Base-by-base conservation (phyloP, 2,329 filamentous ascomycete species). In the Xylariales sp. region DNA sequence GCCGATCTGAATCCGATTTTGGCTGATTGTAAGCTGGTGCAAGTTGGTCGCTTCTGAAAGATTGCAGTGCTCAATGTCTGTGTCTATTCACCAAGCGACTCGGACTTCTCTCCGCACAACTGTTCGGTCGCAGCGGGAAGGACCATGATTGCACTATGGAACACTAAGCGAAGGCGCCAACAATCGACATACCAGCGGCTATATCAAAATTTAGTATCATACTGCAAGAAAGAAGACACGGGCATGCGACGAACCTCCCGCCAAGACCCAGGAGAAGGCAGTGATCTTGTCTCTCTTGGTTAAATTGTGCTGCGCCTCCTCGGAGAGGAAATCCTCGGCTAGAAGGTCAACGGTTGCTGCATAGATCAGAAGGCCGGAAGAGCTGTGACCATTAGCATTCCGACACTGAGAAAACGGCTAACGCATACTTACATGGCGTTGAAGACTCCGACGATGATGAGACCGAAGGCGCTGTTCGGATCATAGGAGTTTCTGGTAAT, bases 401-500 rank as follows among this genome's bases (percentile, higher is more conserved):
- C 7, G 15, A 21, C 18, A 19, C 2, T 7, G 11, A 14, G 12
- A 18, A 12, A 5, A 14, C 14, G 9, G 9, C 4, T 14, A 11
- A 16, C 10, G 3, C n/a, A 14, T 15, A 62, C 71, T 62, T 57
- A 76, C 68, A 84, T 82, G 19, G 80, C 77, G 51, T 84, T 84
- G 60, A 82, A 83, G 1, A 78, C 58, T 33, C 80, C 80, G 9
- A 83, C 78, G 37, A 83, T 72, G 44, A 84, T 79, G 20, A 84
- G 57, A 22, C 78, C 80, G 43, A 82, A 76, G 7, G 78, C 78
- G 42, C 77, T 80, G 45, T 79, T 71, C 0, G 79, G 79, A 43
- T 83, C 78, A 47, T 83, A 84, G 3, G 68, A 66, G 51, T 71
- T 72, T 41, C 74, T 68, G 1, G 76, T 74, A 4, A 68, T 48